phyloP scores from a whole-genome alignment of 768 basidiomycete genomes.

The Trametes coccinea region DNA sequence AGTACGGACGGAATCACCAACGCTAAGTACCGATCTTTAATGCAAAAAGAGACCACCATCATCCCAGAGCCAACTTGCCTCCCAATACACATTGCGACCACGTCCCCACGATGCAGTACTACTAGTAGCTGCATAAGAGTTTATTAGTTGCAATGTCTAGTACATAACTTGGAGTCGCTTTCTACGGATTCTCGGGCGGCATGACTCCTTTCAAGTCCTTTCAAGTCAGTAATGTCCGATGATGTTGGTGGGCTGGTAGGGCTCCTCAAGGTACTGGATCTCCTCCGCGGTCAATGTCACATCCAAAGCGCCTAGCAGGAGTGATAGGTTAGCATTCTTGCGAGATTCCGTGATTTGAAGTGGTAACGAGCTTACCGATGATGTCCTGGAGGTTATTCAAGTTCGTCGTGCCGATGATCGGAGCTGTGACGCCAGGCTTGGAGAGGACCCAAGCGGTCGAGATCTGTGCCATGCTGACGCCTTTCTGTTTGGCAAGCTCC shows the following conservation, averaged over 20 bases:
- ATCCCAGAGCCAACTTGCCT: too few relatives aligned
- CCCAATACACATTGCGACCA: too few relatives aligned
- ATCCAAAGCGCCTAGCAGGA: background rate
- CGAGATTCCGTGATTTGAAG: background rate
- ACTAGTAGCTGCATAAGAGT: too few relatives aligned
- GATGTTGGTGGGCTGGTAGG: conserved; percentile 38
- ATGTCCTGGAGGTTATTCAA: conserved; percentile 37
- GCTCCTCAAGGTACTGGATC: conserved; percentile 53
- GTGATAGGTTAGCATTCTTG: background rate
- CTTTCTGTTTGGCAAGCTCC: conserved; percentile 41
- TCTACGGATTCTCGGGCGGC: too few relatives aligned
- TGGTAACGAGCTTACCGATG: conserved; percentile 25
- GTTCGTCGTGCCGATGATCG: conserved; percentile 43
- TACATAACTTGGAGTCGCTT: too few relatives aligned
- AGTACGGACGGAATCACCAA: too few relatives aligned
- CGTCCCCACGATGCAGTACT: too few relatives aligned
- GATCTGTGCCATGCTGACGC: conserved; percentile 44
- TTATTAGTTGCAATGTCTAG: too few relatives aligned
- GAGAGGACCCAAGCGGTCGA: conserved; percentile 31
- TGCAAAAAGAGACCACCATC: too few relatives aligned
- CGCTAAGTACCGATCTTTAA: too few relatives aligned
- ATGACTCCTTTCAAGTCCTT: too few relatives aligned
- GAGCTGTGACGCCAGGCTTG: conserved; percentile 37
- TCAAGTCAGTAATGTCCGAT: background rate
- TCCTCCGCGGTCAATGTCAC: conserved; percentile 44